phyloP scores from a whole-genome alignment of 2,329 filamentous ascomycete genomes.

The Trichoderma sp. region DNA sequence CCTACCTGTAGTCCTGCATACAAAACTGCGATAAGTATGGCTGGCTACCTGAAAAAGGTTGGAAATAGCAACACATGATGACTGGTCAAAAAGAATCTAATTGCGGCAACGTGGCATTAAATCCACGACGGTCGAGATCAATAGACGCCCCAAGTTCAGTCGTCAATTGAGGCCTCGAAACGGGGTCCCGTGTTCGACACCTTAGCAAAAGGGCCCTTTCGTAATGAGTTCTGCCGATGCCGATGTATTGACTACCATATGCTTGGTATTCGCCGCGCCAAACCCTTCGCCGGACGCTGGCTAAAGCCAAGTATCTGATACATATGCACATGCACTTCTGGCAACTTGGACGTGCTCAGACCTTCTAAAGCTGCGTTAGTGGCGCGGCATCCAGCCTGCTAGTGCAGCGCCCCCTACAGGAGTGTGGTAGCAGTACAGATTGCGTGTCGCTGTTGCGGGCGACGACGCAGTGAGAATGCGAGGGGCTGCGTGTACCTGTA shows the following conservation, averaged over 20 bases:
- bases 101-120: conserved; percentile 6
- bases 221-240: background rate
- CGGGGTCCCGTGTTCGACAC: background rate
- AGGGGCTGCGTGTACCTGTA: background rate
- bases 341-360: conserved; percentile 1
- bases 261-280: background rate
- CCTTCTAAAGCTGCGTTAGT: conserved; percentile 15
- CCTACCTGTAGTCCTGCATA: background rate
- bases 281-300: background rate
- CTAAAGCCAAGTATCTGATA: background rate
- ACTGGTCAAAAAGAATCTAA: background rate
- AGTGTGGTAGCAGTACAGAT: background rate
- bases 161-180: conserved; percentile 4
- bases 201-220: background rate
- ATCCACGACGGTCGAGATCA: background rate
- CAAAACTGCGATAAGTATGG: background rate
- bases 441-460: too few species aligned
- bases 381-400: conserved; percentile 5
- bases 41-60: background rate
- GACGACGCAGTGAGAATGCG: background rate
- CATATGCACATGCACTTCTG: background rate
- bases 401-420: background rate
- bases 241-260: background rate
- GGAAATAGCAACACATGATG: background rate
- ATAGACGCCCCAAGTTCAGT: background rate